These are phyloP conservation scores for Tolypocladium paradoxum DNA, from an alignment of 2,329 filamentous ascomycete species.

Conservation along the genomic window DNA sequence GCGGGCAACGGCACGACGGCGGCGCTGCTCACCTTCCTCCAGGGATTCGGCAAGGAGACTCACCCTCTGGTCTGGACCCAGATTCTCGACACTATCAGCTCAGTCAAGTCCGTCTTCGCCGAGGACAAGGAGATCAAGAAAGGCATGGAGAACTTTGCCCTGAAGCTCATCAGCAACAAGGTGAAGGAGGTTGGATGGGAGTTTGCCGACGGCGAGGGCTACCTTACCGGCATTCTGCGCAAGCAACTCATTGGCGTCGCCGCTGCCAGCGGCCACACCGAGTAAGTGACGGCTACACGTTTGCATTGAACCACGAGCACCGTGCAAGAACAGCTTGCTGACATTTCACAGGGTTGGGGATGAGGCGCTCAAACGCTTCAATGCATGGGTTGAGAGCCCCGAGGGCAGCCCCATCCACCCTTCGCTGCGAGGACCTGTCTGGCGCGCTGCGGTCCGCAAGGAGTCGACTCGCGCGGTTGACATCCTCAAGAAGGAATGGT, in stretches of 20 bases:
- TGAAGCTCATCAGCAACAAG: constrained; percentile 65
- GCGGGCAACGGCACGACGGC: constrained; percentile 77
- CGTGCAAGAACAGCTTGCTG: constrained; percentile 10
- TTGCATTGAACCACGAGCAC: neutral
- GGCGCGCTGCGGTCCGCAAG: constrained; percentile 61
- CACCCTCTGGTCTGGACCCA: constrained; percentile 88
- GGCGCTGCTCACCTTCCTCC: constrained; percentile 70
- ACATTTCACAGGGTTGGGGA: constrained; percentile 43
- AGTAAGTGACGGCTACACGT: constrained; percentile 35
- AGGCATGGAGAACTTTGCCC: constrained; percentile 66
- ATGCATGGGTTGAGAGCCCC: constrained; percentile 62
- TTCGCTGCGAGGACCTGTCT: constrained; percentile 70
- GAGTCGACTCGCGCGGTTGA: constrained; percentile 61
- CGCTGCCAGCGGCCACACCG: constrained; percentile 64
- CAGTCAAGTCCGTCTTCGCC: constrained; percentile 76
- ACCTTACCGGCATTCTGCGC: constrained; percentile 70
- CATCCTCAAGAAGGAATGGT: constrained; percentile 75
- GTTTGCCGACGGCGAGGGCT: constrained; percentile 66
- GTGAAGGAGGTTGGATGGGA: constrained; percentile 80
- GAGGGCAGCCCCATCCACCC: constrained; percentile 64
- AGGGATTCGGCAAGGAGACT: constrained; percentile 71
- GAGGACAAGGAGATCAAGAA: constrained; percentile 61
- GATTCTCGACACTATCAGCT: constrained; percentile 63
- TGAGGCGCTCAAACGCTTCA: constrained; percentile 70
- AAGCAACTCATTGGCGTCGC: constrained; percentile 70